Percentiles rank a stretch among this genome's conserved stretches.
phyloP scores from a whole-genome alignment of 2,329 filamentous ascomycete species.

The Xylaria sp. region DNA sequence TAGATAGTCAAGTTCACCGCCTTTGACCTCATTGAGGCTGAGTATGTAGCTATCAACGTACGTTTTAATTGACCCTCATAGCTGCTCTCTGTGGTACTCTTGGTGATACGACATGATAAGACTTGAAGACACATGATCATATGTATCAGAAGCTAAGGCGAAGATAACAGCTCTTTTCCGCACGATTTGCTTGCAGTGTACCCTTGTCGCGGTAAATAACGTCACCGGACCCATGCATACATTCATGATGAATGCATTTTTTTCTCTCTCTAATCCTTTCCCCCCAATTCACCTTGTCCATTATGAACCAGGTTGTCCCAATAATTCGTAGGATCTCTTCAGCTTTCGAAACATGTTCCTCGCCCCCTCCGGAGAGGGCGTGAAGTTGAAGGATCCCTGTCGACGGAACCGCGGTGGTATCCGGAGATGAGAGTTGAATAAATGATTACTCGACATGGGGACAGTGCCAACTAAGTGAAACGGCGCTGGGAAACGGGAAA shows the following conservation, averaged over 20 bases:
- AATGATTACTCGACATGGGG: constrained; percentile 30
- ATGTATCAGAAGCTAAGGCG: constrained; percentile 4
- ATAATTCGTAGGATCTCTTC: not conserved
- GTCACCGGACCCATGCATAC: constrained; percentile 19
- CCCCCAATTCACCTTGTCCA: not conserved
- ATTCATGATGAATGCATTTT: constrained; percentile 14
- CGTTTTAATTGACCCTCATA: not conserved
- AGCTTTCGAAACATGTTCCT: not conserved
- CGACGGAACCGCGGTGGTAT: not conserved
- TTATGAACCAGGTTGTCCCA: not conserved
- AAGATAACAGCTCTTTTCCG: not conserved
- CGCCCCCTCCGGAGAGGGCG: not conserved
- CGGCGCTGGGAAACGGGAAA: not conserved
- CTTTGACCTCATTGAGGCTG: not conserved
- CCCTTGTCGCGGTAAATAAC: not conserved
- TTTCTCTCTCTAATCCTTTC: not conserved
- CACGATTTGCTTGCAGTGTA: not conserved
- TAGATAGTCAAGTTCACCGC: not conserved
- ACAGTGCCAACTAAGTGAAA: constrained; percentile 26
- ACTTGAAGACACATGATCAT: not conserved
- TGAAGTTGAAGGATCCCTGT: constrained; percentile 1
- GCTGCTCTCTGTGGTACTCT: not conserved
- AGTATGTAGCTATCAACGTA: not conserved
- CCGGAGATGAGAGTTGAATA: constrained; percentile 22
- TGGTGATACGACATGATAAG: not conserved